Evolutionary conservation across 495 filamentous ascomycete species (phyloP).

Genomic region (Penicillium bovifimosum): DNA sequence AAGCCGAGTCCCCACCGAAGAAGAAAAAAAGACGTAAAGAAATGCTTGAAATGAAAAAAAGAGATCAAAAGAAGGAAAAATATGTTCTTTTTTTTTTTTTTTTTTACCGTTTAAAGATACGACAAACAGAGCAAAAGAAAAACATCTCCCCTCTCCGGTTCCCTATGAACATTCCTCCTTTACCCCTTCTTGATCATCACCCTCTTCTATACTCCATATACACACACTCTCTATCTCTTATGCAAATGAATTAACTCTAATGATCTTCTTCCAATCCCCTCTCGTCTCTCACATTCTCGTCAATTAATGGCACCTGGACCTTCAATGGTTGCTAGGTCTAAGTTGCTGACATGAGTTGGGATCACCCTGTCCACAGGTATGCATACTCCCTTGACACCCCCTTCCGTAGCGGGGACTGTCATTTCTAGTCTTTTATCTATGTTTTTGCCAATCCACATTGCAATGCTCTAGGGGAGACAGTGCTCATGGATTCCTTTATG

Average conservation of each 20-base stretch:
- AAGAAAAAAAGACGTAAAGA: slow-evolving; percentile 1
- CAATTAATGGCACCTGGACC: slow-evolving; percentile 30
- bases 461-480: not conserved
- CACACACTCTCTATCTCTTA: slow-evolving; percentile 1
- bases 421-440: not conserved
- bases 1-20: slow-evolving; percentile 18
- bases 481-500: slow-evolving; percentile 34
- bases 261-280: not conserved
- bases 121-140: slow-evolving; percentile 44
- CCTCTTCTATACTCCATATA: not conserved
- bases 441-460: not conserved
- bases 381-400: slow-evolving; percentile 18
- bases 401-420: slow-evolving; percentile 23
- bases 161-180: slow-evolving; percentile 2
- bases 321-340: slow-evolving; percentile 41
- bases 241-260: not conserved
- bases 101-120: not conserved
- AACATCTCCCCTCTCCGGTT: slow-evolving; percentile 23
- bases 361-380: slow-evolving; percentile 68
- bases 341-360: slow-evolving; percentile 66
- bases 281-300: slow-evolving; percentile 26
- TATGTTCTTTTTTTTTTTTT: slow-evolving; percentile 14
- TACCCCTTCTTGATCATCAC: slow-evolving; percentile 5
- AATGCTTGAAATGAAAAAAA: slow-evolving; percentile 7
- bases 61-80: slow-evolving; percentile 11